Base-by-base conservation (phyloP, 75 land plant genomes). In the Isoetes taiwanensis region DNA sequence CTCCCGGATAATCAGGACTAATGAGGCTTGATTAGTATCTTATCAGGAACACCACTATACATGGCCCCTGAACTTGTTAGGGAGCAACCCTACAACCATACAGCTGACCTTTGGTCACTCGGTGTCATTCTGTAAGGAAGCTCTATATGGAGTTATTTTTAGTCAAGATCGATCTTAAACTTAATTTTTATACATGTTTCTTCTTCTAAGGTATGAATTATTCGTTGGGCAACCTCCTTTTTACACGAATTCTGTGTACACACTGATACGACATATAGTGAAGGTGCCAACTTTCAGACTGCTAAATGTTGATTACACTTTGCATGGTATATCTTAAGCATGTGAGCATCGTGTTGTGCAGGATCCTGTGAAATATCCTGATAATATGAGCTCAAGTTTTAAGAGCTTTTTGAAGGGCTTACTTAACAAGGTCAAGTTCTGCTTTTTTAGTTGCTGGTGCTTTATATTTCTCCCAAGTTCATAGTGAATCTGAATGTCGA, bases 291-390 rank as follows among this genome's bases (percentile, higher is more conserved):
- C n/a, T n/a, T n/a, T n/a, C n/a, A n/a, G n/a, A n/a, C n/a, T n/a
- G n/a, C n/a, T n/a, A n/a, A n/a, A n/a, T n/a, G n/a, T n/a, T n/a
- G n/a, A n/a, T n/a, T n/a, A n/a, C n/a, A n/a, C n/a, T n/a, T n/a
- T n/a, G n/a, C n/a, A n/a, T n/a, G n/a, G n/a, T n/a, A n/a, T n/a
- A n/a, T n/a, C n/a, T n/a, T n/a, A n/a, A n/a, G n/a, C n/a, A n/a
- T n/a, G n/a, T n/a, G n/a, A n/a, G n/a, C n/a, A n/a, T n/a, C n/a
- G n/a, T n/a, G n/a, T 61, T 30, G 35, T 21, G 43, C 89, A 94
- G 99, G 99, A 94, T 74, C 99, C 96, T 38, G 99, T 94, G 23
- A 88, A 88, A 69, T 94, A 81, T 66, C 99, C 99, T 48, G 96
- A 88, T 39, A 80, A 70, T 50, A 88, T 88, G 76, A 88, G 86